A percentile compares a stretch with the other conserved stretches of the same genome.
Conservation (phyloP, 768 basidiomycete species). For the Psilocybe cubensis region DNA sequence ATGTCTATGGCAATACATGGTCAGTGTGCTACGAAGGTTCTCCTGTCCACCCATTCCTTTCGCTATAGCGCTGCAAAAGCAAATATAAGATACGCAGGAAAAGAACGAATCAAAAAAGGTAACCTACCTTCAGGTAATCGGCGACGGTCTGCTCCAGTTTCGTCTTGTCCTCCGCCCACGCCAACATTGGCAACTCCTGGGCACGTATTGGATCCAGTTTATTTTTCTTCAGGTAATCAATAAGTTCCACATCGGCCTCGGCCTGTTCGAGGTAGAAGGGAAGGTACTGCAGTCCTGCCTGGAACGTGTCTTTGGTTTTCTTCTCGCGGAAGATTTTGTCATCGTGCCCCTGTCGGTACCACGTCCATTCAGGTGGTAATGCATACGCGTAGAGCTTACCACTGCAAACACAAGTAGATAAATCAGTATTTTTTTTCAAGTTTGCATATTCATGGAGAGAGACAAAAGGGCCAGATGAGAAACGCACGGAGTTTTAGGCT, state of each 20-base stretch:
- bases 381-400: constrained; percentile 27
- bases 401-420: constrained; percentile 5
- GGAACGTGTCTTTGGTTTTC: constrained; percentile 29
- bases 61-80: background rate
- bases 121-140: constrained; percentile 20
- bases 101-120: background rate
- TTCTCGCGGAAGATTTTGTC: constrained; percentile 30
- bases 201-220: constrained; percentile 26
- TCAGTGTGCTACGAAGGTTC: background rate
- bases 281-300: constrained; percentile 27
- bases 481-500: constrained; percentile 29
- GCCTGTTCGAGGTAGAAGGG: constrained; percentile 24
- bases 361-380: constrained; percentile 28
- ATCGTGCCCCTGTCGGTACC: constrained; percentile 29
- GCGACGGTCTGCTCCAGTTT: constrained; percentile 22
- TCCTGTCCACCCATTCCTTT: background rate
- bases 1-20: background rate
- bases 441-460: background rate
- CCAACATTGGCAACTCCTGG: constrained; percentile 25
- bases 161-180: constrained; percentile 29
- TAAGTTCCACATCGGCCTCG: constrained; percentile 13
- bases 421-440: background rate
- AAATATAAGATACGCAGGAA: background rate
- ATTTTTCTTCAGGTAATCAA: constrained; percentile 19
- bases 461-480: background rate